Base-by-base conservation (phyloP, 768 basidiomycete genomes). In the Lanmaoa pseudosensibilis region DNA sequence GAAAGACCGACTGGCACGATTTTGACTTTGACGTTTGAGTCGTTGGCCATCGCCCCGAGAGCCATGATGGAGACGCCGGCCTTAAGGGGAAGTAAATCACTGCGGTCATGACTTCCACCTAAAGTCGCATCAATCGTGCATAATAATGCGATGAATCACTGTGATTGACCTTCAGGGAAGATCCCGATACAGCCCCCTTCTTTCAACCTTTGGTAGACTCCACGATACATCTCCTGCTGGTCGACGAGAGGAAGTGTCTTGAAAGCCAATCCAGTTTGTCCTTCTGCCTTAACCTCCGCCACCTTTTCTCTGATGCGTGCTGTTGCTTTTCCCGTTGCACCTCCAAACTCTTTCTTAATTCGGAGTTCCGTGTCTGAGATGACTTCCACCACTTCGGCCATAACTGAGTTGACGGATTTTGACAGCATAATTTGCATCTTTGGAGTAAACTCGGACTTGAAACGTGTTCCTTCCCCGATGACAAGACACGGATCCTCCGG, bases 31-130 rank as follows among this genome's bases (percentile, higher is more conserved):
- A 95, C 78, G 55, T 77, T 83, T 6, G 94, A 87, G 69, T 98
- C 84, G 58, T 90, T 89, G 11, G 92, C 92, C 93, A 98, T 96
- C 5, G 97, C 95, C 25, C 97, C 97, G 10, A 99, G 81, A 23
- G 97, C 95, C 95, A 99, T 98, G 65, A 98, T 83, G 2, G 94
- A 90, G 36, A 98, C 95, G 5, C 97, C 97, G 30, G 97, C 97
- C 75, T 99, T 99, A 39, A 99, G 81, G 2, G 97, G 97, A 19
- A 98, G 83, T 48, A 98, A 81, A 73, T 98, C 94, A 10, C 92
- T 95, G 39, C 97, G 88, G 74, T 99, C 97, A 72, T 99, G 97
- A 56, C 95, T 98, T 54, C 97, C 97, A 63, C 97, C 95, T 98
- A 58, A 49, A 44, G n/a, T 37, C 16, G 21, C 51, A 47, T 58